Base-by-base conservation (phyloP, 768 basidiomycete genomes). In the Suillus americanus region DNA sequence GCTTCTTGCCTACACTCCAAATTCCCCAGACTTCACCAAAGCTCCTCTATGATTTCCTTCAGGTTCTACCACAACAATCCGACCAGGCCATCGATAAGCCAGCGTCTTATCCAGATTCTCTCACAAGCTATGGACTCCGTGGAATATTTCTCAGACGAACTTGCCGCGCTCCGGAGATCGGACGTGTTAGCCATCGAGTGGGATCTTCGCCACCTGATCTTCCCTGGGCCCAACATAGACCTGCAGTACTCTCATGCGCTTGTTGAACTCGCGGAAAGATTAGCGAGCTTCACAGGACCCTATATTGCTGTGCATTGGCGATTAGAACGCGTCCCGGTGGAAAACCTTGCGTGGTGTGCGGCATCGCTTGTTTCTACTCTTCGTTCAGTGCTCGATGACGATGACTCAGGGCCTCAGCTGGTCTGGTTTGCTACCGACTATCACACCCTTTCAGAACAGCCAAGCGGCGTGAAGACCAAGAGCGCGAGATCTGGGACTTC, bases 401-500 rank as follows among this genome's bases (percentile, higher is more conserved):
- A 77, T 14, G 65, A 67, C 33, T 65, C 66, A 14, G 78, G 77
- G 16, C 66, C 67, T 3, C 68, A 69, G 12, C 79, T 77, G 13
- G 79, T 87, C 2, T 89, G 84, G 83, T 77, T 89, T 59, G 85
- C 85, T 3, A 86, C 83, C 28, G 87, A 89, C 69, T 80, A 85
- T 67, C 84, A 85, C 2, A 70, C 73, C 46, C 70, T 76, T 5
- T 61, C 73, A 40, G 65, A 63, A 38, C 57, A 41, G 25, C 28
- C 25, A 41, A 33, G 64, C 14, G 50, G 16, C 37, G 66, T 35
- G 50, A 61, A 18, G 41, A 64, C n/a, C 2, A 77, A 78, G 74
- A 71, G 13, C n/a, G 33, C n/a, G 33, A 62, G 54, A 62, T 82
- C 82, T 46, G 81, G 84, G 7, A 86, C 85, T 38, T 86, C 86